phyloP scores from a whole-genome alignment of 1,139 yeast species.

The Oligophagozyma castellii region DNA sequence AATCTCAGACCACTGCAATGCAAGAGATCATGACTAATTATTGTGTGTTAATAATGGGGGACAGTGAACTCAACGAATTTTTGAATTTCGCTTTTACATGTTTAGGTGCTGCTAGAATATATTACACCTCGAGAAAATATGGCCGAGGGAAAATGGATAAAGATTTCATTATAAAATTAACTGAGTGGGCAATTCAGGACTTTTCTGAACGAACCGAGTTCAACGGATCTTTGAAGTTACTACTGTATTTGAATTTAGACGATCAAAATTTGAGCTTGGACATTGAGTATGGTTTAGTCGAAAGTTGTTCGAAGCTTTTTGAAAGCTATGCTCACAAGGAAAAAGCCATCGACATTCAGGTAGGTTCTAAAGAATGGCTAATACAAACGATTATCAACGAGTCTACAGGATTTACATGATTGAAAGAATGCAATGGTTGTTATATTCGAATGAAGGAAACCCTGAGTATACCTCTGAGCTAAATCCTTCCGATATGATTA shows the following conservation, averaged over 20 bases:
- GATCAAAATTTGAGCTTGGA: not conserved
- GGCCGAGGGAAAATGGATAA: constrained; percentile 3
- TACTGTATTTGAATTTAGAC: not conserved
- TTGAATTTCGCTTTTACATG: constrained; percentile 16
- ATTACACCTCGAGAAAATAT: constrained; percentile 1
- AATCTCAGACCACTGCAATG: constrained; percentile 9
- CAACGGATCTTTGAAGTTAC: constrained; percentile 2
- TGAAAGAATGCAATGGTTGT: too few species aligned
- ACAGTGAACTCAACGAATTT: constrained; percentile 16
- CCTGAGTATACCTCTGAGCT: too few species aligned
- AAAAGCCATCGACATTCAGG: not conserved
- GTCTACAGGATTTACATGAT: constrained; percentile 7
- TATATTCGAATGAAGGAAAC: too few species aligned
- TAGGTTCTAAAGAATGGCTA: constrained; percentile 52
- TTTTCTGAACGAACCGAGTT: constrained; percentile 8
- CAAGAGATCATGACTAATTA: constrained; percentile 7
- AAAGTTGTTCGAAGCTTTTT: too few species aligned
- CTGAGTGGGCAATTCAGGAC: too few species aligned
- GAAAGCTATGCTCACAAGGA: too few species aligned
- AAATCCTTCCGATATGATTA: too few species aligned
- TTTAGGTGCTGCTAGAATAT: constrained; percentile 11
- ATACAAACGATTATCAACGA: constrained; percentile 57
- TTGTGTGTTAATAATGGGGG: constrained; percentile 15
- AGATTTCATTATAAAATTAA: too few species aligned
- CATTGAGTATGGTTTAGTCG: too few species aligned